phyloP scores from a whole-genome alignment of 805 yeast genomes.

The Torulaspora franciscae region DNA sequence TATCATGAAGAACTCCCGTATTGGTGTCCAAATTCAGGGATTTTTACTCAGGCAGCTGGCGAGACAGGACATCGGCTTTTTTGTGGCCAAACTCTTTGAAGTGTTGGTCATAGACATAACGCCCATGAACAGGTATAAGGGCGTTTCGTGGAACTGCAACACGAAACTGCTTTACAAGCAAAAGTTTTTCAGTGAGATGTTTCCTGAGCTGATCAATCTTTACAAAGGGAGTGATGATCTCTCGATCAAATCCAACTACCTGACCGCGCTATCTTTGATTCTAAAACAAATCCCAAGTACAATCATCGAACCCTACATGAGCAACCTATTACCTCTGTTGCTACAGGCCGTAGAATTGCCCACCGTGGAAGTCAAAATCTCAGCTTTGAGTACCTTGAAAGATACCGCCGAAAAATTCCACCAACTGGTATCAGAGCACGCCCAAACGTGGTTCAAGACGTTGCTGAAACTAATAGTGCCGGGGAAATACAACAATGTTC shows the following conservation, averaged over 20 bases:
- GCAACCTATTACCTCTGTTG: conserved; percentile 63
- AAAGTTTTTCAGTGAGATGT: conserved; percentile 56
- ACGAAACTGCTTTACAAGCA: conserved; percentile 75
- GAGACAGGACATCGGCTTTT: conserved; percentile 33
- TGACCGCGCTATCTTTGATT: conserved; percentile 63
- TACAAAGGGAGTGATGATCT: conserved; percentile 35
- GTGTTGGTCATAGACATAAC: conserved; percentile 64
- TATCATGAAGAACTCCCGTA: conserved; percentile 49
- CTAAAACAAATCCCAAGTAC: conserved; percentile 59
- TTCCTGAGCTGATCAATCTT: conserved; percentile 51
- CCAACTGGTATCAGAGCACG: conserved; percentile 47
- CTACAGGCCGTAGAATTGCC: conserved; percentile 54
- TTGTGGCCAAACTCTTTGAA: conserved; percentile 53
- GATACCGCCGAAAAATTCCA: conserved; percentile 55
- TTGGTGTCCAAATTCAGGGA: conserved; percentile 35
- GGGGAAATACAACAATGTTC: conserved; percentile 37
- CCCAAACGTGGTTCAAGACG: conserved; percentile 53
- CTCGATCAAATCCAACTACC: conserved; percentile 44
- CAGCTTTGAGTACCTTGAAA: conserved; percentile 56
- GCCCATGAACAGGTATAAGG: conserved; percentile 47
- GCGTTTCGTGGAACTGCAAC: conserved; percentile 46
- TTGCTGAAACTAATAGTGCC: conserved; percentile 38
- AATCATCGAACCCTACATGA: conserved; percentile 60
- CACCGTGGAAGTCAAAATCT: conserved; percentile 47
- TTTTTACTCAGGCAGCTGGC: conserved; percentile 37